Evolutionary conservation across 2,329 filamentous ascomycete genomes (phyloP).

Genomic region (Trichoderma semiorbis): DNA sequence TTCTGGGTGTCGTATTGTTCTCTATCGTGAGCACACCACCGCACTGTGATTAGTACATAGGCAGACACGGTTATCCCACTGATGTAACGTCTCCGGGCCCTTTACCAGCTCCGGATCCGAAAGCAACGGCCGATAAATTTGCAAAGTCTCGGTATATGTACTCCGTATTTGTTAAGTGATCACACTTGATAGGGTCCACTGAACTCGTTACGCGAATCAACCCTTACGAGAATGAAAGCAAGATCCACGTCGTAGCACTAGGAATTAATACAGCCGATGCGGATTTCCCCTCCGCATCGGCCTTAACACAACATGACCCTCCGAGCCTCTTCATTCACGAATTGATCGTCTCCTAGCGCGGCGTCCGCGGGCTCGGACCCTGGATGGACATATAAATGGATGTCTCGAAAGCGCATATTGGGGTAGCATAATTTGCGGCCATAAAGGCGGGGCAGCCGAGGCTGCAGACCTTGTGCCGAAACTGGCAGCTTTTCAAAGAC

Average conservation of each 20-base stretch:
- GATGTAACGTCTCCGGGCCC: not conserved
- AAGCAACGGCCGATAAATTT: not conserved
- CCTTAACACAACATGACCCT: not conserved
- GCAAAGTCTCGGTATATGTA: not conserved
- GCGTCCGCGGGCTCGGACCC: not conserved
- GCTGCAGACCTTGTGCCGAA: not conserved
- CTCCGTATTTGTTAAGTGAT: not conserved
- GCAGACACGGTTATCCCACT: accelerated
- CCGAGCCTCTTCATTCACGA: not conserved
- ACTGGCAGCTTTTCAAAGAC: not conserved
- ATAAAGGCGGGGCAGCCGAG: constrained; percentile 4
- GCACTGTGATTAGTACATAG: not conserved
- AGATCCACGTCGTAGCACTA: not conserved
- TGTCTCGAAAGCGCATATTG: not conserved
- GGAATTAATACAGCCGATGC: not conserved
- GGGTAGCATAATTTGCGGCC: not conserved
- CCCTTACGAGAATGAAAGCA: not conserved
- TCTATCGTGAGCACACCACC: not conserved
- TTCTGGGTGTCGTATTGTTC: not conserved
- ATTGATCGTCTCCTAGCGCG: not conserved
- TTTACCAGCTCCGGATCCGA: not conserved
- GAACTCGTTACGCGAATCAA: not conserved
- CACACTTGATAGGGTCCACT: not conserved
- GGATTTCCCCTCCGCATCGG: not conserved
- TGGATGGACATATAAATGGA: not conserved